phyloP scores from a whole-genome alignment of 176 grass and related monocot genomes.

The Oryza nivara region DNA sequence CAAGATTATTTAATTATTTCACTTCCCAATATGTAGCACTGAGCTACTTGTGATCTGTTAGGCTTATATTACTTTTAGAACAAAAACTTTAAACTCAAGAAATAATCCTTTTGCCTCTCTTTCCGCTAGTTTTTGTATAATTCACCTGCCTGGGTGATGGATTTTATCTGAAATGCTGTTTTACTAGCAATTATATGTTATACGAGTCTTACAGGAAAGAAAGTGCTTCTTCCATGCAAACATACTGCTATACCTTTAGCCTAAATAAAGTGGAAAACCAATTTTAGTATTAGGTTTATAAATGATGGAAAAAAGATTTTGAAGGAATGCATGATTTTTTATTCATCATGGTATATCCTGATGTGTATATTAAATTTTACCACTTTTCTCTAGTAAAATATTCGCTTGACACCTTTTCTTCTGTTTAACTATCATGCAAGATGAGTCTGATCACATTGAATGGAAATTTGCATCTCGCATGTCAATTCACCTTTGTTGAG shows the following conservation, averaged over 20 bases:
- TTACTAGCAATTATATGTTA: slow-evolving; percentile 1
- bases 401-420: background rate
- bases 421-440: slow-evolving; percentile 2
- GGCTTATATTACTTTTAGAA: slow-evolving; percentile 17
- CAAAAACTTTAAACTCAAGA: slow-evolving; percentile 22
- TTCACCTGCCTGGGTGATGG: background rate
- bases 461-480: slow-evolving; percentile 22
- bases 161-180: background rate
- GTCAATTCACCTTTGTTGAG: background rate
- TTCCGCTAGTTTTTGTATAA: background rate
- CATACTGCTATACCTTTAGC: slow-evolving; percentile 15
- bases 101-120: background rate
- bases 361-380: slow-evolving; percentile 13
- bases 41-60: slow-evolving; percentile 21
- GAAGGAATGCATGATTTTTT: slow-evolving; percentile 5
- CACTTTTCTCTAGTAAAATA: slow-evolving; percentile 2
- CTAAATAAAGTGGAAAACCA: background rate
- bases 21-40: slow-evolving; percentile 14
- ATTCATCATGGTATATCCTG: background rate
- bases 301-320: background rate
- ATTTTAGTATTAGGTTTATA: background rate
- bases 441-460: background rate
- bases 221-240: background rate
- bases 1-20: slow-evolving; percentile 24
- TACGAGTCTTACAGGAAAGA: background rate